Base-by-base conservation (phyloP, 129 eudicot genomes). In the Tagetes patula region DNA sequence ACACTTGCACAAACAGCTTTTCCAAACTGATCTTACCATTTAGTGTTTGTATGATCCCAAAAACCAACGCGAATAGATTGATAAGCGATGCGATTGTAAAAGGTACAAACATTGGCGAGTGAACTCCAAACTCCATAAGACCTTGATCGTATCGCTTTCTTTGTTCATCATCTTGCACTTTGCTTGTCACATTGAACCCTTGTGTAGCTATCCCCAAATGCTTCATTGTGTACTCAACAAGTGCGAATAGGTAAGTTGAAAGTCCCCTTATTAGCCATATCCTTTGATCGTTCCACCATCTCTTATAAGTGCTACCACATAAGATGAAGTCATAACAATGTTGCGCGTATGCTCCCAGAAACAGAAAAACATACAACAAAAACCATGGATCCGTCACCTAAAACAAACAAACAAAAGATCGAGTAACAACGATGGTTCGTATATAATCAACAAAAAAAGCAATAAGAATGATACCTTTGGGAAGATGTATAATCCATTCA, bases 231-330 rank as follows among this genome's bases (percentile, higher is more conserved):
- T 70, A 79, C 56, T 89, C 96, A 0, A 65, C 48, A 1, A 71
- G 67, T 63, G 82, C 96, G 61, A 89, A 85, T 37, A 83, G 34
- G 71, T 38, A 74, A 13, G 84, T 71, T 5, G 92, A 80, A 8
- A 89, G 69, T 12, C 92, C 90, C 75, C 69, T 80, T 4, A 85
- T 69, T 70, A 89, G 36, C 96, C 96, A 89, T 60, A 89, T 85
- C 62, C 96, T 85, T 77, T 87, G 96, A 66, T 87, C 86, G 46
- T 65, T 87, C 90, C 88, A 87, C 96, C 96, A 89, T 68, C 82
- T 85, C 55, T 70, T 69, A 6, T 80, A 78, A 8, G 86, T 89
- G n/a, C 88, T 82, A 20, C 60, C 32, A 31, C 61, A 75, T 70
- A 81, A 79, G 27, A 87, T 79, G 84, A 79, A 85, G 61, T 85